These are phyloP conservation scores for Xylariaceae sp. DNA, from an alignment of 2,329 filamentous ascomycete species.

Conservation along the genomic window DNA sequence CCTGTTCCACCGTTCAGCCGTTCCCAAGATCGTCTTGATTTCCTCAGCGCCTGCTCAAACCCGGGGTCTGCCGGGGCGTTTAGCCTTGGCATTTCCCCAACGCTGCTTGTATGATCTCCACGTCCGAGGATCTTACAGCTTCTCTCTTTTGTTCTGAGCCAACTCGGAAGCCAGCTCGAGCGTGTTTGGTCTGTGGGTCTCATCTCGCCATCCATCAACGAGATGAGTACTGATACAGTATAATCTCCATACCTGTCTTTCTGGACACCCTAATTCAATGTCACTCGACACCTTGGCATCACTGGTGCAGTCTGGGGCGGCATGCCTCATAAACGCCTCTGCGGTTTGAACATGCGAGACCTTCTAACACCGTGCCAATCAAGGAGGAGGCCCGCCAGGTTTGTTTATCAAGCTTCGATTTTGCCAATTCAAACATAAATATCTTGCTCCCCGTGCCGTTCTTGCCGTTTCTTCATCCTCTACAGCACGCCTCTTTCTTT, in stretches of 20 bases:
- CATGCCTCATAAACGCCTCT: too few relatives aligned
- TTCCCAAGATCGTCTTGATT: conserved; percentile 13
- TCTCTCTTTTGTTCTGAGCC: conserved; percentile 7
- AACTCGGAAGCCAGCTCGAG: neutral
- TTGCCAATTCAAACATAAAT: conserved; percentile 14
- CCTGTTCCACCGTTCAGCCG: neutral
- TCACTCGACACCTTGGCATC: too few relatives aligned
- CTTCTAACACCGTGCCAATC: too few relatives aligned
- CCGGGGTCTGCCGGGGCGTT: conserved; percentile 10
- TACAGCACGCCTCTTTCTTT: conserved; percentile 15
- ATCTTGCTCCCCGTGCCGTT: conserved; percentile 4
- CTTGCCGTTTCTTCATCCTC: conserved; percentile 13
- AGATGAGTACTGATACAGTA: too few relatives aligned
- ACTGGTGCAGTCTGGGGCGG: too few relatives aligned
- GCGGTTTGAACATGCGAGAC: too few relatives aligned
- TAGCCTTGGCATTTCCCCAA: conserved; percentile 5
- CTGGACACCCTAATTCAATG: too few relatives aligned
- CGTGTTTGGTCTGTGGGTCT: neutral
- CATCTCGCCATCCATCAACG: too few relatives aligned
- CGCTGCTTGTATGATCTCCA: conserved; percentile 19
- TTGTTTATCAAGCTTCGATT: neutral
- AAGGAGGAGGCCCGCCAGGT: neutral
- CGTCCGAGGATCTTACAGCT: conserved; percentile 13
- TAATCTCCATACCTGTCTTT: too few relatives aligned
- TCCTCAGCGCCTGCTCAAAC: conserved; percentile 14